Evolutionary conservation across 208 protist species (phyloP).

Genomic region (Crithidia brevicula): DNA sequence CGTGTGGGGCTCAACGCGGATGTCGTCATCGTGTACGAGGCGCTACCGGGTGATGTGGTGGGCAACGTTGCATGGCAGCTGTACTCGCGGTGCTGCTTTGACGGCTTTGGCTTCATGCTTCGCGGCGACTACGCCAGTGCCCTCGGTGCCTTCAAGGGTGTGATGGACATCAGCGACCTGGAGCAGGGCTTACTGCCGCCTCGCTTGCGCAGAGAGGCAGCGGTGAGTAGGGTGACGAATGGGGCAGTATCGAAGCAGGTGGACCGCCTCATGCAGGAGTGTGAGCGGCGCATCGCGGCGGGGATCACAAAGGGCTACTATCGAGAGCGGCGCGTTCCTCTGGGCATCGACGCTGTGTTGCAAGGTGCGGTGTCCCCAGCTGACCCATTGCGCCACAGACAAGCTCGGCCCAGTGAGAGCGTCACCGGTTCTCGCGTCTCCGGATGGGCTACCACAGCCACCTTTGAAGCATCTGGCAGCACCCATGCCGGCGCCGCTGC

Average conservation of each 20-base stretch:
- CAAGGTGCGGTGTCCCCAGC: background rate
- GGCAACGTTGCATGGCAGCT: slow-evolving; percentile 29
- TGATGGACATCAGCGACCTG: slow-evolving; percentile 28
- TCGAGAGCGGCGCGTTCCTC: background rate
- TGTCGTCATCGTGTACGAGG: slow-evolving; percentile 37
- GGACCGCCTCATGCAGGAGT: slow-evolving; percentile 25
- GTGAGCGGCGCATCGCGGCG: slow-evolving; percentile 1
- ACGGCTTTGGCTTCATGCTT: slow-evolving; percentile 46
- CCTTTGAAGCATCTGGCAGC: no score
- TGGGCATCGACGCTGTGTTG: slow-evolving; percentile 18
- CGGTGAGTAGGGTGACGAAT: slow-evolving; percentile 2
- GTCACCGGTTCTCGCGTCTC: no score
- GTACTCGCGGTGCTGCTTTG: slow-evolving; percentile 24
- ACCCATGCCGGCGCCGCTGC: no score
- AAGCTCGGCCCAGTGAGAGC: no score
- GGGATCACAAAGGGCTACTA: background rate
- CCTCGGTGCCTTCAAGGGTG: slow-evolving; percentile 27
- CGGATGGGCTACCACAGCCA: no score
- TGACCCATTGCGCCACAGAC: no score
- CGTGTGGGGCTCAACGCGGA: slow-evolving; percentile 12
- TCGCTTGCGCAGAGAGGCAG: slow-evolving; percentile 22
- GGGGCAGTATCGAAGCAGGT: slow-evolving; percentile 25
- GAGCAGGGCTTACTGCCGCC: slow-evolving; percentile 21
- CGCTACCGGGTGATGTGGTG: slow-evolving; percentile 20
- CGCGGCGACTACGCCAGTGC: slow-evolving; percentile 39